phyloP scores from a whole-genome alignment of 2,329 filamentous ascomycete species.

The Alternaria sp. region DNA sequence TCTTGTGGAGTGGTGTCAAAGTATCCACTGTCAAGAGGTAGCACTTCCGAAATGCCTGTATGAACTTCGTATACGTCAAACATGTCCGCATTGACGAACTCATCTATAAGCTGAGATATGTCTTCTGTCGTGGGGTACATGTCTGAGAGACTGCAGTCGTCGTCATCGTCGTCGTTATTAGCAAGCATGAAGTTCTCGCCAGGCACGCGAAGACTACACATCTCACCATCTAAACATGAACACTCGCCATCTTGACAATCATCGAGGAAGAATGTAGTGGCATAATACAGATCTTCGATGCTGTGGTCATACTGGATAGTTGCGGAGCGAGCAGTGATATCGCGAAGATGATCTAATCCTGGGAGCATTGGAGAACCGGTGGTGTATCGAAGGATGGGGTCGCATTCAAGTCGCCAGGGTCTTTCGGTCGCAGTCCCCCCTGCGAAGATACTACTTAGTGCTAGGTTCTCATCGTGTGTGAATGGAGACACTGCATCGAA shows the following conservation, averaged over 20 bases:
- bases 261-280: conserved; percentile 13
- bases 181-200: conserved; percentile 1
- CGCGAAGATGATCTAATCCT: conserved; percentile 7
- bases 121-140: not conserved
- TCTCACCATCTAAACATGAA: not conserved
- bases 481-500: conserved; percentile 6
- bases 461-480: not conserved
- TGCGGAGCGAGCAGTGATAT: conserved; percentile 5
- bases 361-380: conserved; percentile 6
- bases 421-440: no score
- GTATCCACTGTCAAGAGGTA: not conserved
- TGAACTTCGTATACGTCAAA: not conserved
- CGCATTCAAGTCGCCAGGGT: conserved; percentile 1
- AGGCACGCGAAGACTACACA: not conserved
- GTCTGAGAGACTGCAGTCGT: not conserved
- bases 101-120: conserved; percentile 1
- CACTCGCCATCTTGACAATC: conserved; percentile 14
- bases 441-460: not conserved
- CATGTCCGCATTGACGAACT: not conserved
- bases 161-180: not conserved
- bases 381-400: conserved; percentile 8
- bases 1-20: not conserved
- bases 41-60: no score
- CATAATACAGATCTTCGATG: conserved; percentile 9
- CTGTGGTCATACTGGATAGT: conserved; percentile 12